Conservation (phyloP, 192 early-diverging fungal species). For the Powellomyces hirtus region DNA sequence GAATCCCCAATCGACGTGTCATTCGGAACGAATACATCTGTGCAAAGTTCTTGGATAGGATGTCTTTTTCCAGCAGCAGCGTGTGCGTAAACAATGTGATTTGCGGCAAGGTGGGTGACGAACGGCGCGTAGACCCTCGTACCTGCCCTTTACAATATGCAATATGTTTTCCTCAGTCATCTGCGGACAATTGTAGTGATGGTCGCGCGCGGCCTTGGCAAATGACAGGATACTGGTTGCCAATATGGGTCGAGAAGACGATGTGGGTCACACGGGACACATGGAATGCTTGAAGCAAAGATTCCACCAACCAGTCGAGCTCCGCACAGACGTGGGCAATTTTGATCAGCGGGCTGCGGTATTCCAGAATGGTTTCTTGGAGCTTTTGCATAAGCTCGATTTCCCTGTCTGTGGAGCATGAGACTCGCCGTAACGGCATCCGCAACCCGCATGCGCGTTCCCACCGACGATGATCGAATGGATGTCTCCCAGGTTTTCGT, state of each 20-base stretch:
- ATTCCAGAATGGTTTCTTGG: slow-evolving; percentile 53
- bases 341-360: slow-evolving; percentile 35
- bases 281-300: neutral
- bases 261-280: neutral
- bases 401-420: slow-evolving; percentile 68
- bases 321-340: slow-evolving; percentile 52
- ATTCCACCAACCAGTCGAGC: slow-evolving; percentile 65
- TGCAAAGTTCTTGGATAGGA: slow-evolving; percentile 59
- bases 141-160: slow-evolving; percentile 57
- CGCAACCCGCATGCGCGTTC: neutral
- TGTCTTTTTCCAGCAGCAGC: too few relatives aligned
- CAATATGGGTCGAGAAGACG: neutral
- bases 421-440: too few relatives aligned
- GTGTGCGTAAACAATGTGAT: neutral
- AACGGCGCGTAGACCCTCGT: too few relatives aligned
- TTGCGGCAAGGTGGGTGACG: slow-evolving; percentile 32
- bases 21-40: slow-evolving; percentile 72
- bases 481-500: slow-evolving; percentile 79
- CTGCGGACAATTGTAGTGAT: slow-evolving; percentile 55
- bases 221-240: slow-evolving; percentile 59
- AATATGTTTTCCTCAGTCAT: slow-evolving; percentile 58
- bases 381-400: slow-evolving; percentile 77
- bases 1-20: slow-evolving; percentile 49
- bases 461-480: slow-evolving; percentile 69
- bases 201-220: slow-evolving; percentile 52